Evolutionary conservation across 257 asterid genomes (phyloP).

Genomic region (Echites panduratus): DNA sequence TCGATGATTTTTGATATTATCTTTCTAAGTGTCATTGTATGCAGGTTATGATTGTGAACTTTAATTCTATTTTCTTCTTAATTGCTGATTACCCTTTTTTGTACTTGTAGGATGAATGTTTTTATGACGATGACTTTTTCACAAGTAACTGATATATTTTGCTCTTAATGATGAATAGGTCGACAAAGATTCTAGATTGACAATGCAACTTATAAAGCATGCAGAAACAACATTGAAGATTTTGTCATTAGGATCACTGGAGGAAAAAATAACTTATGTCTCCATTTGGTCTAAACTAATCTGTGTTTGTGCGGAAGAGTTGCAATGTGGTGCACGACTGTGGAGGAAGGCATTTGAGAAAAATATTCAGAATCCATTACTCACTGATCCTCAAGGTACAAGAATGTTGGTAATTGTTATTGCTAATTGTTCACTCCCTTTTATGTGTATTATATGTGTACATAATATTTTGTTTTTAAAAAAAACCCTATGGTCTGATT

Average conservation of each 20-base stretch:
- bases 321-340: constrained; percentile 60
- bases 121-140: background rate
- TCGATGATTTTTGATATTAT: background rate
- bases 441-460: background rate
- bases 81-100: background rate
- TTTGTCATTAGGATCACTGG: constrained; percentile 48
- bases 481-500: background rate
- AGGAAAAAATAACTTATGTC: constrained; percentile 48
- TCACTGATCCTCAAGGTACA: constrained; percentile 63
- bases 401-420: constrained; percentile 5
- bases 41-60: background rate
- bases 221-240: constrained; percentile 53
- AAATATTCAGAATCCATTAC: constrained; percentile 37
- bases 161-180: constrained; percentile 41
- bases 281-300: constrained; percentile 60
- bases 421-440: background rate
- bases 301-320: constrained; percentile 54
- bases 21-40: background rate
- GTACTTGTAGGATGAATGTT: background rate
- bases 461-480: no score
- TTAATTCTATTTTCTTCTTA: background rate
- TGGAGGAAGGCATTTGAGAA: constrained; percentile 57
- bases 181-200: constrained; percentile 49
- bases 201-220: constrained; percentile 60
- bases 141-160: background rate